Conservation (phyloP, 768 basidiomycete species). For the Favolaschia claudopus region DNA sequence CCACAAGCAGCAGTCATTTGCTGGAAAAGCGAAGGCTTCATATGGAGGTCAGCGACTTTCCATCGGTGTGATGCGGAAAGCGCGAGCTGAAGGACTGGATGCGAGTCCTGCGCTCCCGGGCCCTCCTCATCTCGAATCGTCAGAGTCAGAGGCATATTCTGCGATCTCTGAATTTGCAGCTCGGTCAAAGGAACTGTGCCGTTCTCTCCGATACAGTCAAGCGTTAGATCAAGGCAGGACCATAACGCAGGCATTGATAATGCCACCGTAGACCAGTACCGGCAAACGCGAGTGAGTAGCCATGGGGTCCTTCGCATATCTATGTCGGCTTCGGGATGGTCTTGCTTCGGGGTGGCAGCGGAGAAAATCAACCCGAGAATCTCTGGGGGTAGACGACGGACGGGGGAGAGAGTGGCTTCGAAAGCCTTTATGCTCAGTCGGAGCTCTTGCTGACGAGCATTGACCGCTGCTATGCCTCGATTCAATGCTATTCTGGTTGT, state of each 20-base stretch:
- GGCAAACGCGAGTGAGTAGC: constrained; percentile 6
- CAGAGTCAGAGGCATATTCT: background rate
- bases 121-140: background rate
- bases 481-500: no score
- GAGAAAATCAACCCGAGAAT: constrained; percentile 11
- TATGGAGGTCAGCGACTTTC: background rate
- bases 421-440: background rate
- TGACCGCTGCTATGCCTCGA: background rate
- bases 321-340: background rate
- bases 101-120: background rate
- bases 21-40: background rate
- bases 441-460: background rate
- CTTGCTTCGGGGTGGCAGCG: background rate
- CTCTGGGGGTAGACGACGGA: background rate
- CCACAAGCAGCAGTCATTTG: background rate
- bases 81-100: background rate
- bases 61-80: background rate
- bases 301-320: background rate
- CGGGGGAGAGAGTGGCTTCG: background rate
- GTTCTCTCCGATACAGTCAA: background rate
- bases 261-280: constrained; percentile 2
- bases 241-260: constrained; percentile 4
- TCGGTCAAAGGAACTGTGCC: background rate
- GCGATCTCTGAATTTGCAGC: background rate
- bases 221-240: constrained; percentile 3